Base-by-base conservation (phyloP, 352 stramenopile species). In the Phytophthora cactorum region DNA sequence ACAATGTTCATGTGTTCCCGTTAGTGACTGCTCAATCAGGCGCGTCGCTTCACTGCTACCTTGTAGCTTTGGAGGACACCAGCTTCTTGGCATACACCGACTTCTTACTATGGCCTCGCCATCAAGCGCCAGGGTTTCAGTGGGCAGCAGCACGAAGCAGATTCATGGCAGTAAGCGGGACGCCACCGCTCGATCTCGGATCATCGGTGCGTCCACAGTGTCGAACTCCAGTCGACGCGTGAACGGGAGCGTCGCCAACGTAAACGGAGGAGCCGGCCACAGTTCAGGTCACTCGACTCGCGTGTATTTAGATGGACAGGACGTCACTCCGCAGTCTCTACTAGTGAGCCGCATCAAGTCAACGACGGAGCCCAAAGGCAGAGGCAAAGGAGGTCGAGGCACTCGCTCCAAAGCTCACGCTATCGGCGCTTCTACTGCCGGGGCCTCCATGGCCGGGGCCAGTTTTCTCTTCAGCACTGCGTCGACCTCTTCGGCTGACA, bases 321-420 rank as follows among this genome's bases (percentile, higher is more conserved):
- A 94, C 28, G 86, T 92, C 29, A 94, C 86, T 8, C 86, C 86
- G 25, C 86, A 94, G 63, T 94, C 86, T 31, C 70, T 94, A 29
- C 73, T 94, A 0, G 68, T 89, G 59, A 91, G 82, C 53, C 80
- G 82, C 31, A 90, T 91, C 65, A 91, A 92, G 52, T 75, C 83
- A 1, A 78, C 79, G 29, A 78, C 77, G 6, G 62, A 69, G 25
- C 10, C 49, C 22, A 45, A 52, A 59, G 52, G 52, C 31, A 69
- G 53, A 54, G 53, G 72, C 15, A 82, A 79, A 50, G 53, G 66
- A 0, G 56, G 65, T 0, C 63, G 67, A 34, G 49, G 63, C 17
- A 77, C 61, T 52, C 74, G 74, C 2, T 76, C 75, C 36, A 89
- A 79, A 65, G 49, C 52, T 0, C 62, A 72, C 47, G 70, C 45